These are phyloP conservation scores for Ambrosia hybrid DNA, from an alignment of 140 eudicot genomes.

Conservation along the genomic window DNA sequence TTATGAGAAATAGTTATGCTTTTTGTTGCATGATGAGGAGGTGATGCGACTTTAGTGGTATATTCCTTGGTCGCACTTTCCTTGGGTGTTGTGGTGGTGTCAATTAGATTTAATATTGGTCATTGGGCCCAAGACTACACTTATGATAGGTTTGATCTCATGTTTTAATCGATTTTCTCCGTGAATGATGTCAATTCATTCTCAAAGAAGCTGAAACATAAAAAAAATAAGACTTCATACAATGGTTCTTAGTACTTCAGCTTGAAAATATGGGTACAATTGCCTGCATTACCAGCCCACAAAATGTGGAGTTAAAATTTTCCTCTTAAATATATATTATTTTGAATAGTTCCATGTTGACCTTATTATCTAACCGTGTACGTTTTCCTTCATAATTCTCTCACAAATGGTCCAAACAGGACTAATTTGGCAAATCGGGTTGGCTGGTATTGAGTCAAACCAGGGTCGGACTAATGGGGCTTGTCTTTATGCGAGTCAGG, in stretches of 20 bases:
- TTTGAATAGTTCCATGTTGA: neutral
- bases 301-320: constrained; percentile 40
- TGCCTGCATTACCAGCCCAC: constrained; percentile 52
- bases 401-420: constrained; percentile 44
- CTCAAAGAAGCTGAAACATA: no score
- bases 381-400: constrained; percentile 35
- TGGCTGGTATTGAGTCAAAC: neutral
- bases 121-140: neutral
- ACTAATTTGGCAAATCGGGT: constrained; percentile 3
- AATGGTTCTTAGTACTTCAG: constrained; percentile 53
- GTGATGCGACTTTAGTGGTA: constrained; percentile 10
- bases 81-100: constrained; percentile 4
- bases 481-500: neutral
- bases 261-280: constrained; percentile 47
- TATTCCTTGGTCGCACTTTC: constrained; percentile 8
- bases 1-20: neutral
- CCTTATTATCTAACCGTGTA: constrained; percentile 15
- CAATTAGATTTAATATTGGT: neutral
- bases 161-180: constrained; percentile 1
- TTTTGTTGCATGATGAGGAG: neutral
- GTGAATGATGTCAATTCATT: neutral
- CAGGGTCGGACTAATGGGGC: neutral
- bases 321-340: neutral
- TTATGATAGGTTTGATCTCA: constrained; percentile 15
- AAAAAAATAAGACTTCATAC: constrained; percentile 17